A percentile compares a stretch with the other conserved stretches of the same genome.
Conservation (phyloP, 805 yeast species). For the Suhomyces faveliae region DNA sequence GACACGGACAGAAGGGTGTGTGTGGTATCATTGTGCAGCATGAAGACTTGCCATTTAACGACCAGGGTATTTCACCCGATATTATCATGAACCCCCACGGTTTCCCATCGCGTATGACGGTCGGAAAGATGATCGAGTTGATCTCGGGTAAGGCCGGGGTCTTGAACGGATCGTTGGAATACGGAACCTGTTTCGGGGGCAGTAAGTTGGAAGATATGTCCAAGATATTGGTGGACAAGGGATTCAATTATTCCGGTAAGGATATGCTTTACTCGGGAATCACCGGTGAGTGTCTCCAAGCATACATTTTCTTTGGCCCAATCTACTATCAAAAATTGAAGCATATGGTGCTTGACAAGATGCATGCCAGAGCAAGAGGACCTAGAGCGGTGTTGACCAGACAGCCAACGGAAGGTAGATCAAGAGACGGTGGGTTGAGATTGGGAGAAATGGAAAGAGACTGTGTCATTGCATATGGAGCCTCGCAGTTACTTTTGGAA, state of each 20-base stretch:
- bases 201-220: conserved; percentile 96
- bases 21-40: conserved; percentile 98
- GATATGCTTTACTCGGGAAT: conserved; percentile 97
- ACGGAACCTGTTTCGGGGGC: conserved; percentile 98
- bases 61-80: conserved; percentile 89
- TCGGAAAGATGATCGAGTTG: conserved; percentile 96
- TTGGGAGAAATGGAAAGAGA: conserved; percentile 99
- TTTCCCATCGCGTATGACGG: conserved; percentile 99
- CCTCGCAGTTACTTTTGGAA: conserved; percentile 89
- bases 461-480: conserved; percentile 99
- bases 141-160: conserved; percentile 98
- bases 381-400: conserved; percentile 97
- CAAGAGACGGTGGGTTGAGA: conserved; percentile 98
- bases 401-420: conserved; percentile 98
- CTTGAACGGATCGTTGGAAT: conserved; percentile 82
- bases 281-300: conserved; percentile 96
- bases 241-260: conserved; percentile 92
- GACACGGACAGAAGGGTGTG: conserved; percentile 99
- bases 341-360: conserved; percentile 98
- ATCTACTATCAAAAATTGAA: conserved; percentile 96
- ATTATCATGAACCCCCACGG: conserved; percentile 99
- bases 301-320: conserved; percentile 97
- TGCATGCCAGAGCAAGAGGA: conserved; percentile 99
- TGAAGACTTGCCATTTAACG: conserved; percentile 95
- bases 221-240: conserved; percentile 80